phyloP scores from a whole-genome alignment of 1,284 basidiomycete genomes.

The Phylloporus sp. region DNA sequence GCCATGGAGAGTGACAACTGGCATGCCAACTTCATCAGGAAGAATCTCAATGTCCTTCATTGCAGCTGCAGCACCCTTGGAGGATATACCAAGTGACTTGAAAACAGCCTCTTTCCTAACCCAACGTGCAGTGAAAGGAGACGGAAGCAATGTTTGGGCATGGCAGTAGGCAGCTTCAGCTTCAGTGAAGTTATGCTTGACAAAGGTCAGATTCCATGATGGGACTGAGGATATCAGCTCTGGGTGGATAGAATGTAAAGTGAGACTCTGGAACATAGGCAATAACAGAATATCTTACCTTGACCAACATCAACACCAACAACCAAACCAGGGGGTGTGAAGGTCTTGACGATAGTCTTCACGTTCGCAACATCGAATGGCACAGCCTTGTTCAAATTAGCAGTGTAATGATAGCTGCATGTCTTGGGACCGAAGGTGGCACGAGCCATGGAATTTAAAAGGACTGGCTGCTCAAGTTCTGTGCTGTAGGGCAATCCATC shows the following conservation, averaged over 20 bases:
- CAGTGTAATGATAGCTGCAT: slow-evolving; percentile 81
- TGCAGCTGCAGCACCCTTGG: slow-evolving; percentile 89
- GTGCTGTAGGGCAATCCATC: slow-evolving; percentile 89
- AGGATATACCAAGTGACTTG: slow-evolving; percentile 93
- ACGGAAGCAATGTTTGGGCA: slow-evolving; percentile 82
- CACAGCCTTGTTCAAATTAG: slow-evolving; percentile 60
- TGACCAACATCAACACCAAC: slow-evolving; percentile 87
- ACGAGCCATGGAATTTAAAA: slow-evolving; percentile 93
- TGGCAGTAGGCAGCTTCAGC: slow-evolving; percentile 89
- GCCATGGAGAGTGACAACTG: slow-evolving; percentile 81
- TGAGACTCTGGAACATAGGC: slow-evolving; percentile 11
- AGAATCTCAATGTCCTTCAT: slow-evolving; percentile 98
- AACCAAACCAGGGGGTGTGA: slow-evolving; percentile 50
- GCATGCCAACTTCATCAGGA: slow-evolving; percentile 69
- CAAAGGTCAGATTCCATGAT: slow-evolving; percentile 87
- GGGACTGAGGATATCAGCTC: slow-evolving; percentile 95
- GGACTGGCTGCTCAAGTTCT: slow-evolving; percentile 87
- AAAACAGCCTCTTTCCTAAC: slow-evolving; percentile 98
- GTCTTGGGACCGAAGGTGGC: slow-evolving; percentile 83
- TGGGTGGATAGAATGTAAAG: slow-evolving; percentile 37
- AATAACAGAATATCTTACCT: slow-evolving; percentile 46
- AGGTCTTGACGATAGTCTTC: slow-evolving; percentile 58
- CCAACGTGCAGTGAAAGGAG: slow-evolving; percentile 97
- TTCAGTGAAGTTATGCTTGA: slow-evolving; percentile 92
- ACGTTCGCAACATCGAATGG: slow-evolving; percentile 70